These are phyloP conservation scores for Cucumis cinereus DNA, from an alignment of 306 rosid genomes.

Conservation along the genomic window DNA sequence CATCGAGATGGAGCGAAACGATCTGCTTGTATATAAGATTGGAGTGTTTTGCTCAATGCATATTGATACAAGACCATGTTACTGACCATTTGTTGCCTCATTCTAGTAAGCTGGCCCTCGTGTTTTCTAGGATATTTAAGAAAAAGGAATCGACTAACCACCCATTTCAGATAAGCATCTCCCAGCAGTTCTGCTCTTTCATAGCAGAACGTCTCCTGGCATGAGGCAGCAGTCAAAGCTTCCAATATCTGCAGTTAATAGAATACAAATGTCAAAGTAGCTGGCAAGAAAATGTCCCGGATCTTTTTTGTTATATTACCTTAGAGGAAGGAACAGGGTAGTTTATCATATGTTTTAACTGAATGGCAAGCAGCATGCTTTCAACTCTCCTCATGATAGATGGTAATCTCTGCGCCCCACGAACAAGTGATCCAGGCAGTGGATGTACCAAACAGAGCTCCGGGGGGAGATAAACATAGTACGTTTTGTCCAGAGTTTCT, in stretches of 20 bases:
- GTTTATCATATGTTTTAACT: constrained; percentile 59
- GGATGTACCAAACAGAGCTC: constrained; percentile 92
- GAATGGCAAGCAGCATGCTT: constrained; percentile 92
- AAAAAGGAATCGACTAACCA: constrained; percentile 89
- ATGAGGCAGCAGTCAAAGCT: constrained; percentile 98
- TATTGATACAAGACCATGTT: constrained; percentile 84
- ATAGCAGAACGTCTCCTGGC: constrained; percentile 98
- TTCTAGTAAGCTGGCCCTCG: constrained; percentile 98
- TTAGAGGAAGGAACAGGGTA: constrained; percentile 60
- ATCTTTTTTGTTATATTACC: constrained; percentile 23
- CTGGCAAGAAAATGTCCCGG: neutral
- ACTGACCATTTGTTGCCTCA: constrained; percentile 98
- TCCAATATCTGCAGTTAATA: constrained; percentile 64
- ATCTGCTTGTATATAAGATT: constrained; percentile 94
- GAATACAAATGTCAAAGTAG: neutral
- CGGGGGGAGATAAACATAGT: constrained; percentile 92
- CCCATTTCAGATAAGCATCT: constrained; percentile 97
- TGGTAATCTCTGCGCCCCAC: constrained; percentile 97
- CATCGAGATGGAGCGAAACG: constrained; percentile 96
- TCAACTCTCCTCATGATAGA: constrained; percentile 98
- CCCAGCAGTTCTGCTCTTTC: constrained; percentile 99
- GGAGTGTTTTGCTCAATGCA: constrained; percentile 78
- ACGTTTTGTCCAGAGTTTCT: constrained; percentile 76
- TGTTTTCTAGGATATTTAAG: constrained; percentile 95
- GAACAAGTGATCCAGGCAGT: constrained; percentile 84